A percentile compares a stretch with the other conserved stretches of the same genome.
phyloP scores from a whole-genome alignment of 192 early-diverging fungal species.

The Backusella sp. region DNA sequence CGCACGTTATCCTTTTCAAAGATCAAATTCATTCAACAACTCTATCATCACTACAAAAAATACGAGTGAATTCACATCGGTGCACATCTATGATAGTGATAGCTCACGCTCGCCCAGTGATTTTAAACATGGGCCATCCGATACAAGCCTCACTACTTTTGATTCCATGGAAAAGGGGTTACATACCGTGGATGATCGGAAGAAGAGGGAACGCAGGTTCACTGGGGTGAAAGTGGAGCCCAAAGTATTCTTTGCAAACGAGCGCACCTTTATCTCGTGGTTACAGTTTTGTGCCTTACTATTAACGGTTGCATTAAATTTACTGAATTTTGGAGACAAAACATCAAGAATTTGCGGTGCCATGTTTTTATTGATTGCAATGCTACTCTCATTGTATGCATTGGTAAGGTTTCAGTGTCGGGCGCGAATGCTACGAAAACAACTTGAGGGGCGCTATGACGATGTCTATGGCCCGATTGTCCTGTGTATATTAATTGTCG shows the following conservation, averaged over 20 bases:
- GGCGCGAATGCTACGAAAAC: slow-evolving; percentile 50
- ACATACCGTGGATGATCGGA: neutral
- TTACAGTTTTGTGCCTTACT: slow-evolving; percentile 72
- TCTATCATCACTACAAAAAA: neutral
- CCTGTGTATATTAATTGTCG: slow-evolving; percentile 65
- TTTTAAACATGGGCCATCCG: neutral
- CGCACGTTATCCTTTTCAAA: neutral
- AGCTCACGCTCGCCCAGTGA: neutral
- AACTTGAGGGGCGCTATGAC: slow-evolving; percentile 52
- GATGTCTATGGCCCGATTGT: slow-evolving; percentile 70
- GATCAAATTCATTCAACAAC: neutral
- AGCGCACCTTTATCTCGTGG: slow-evolving; percentile 86
- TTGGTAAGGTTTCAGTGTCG: slow-evolving; percentile 21
- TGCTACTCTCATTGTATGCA: slow-evolving; percentile 12
- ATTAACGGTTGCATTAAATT: slow-evolving; percentile 63
- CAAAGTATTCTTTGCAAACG: slow-evolving; percentile 88
- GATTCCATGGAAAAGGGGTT: neutral
- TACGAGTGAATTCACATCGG: neutral
- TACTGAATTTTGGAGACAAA: slow-evolving; percentile 73
- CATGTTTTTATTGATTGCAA: slow-evolving; percentile 27
- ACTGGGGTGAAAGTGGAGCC: slow-evolving; percentile 66
- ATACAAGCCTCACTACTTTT: neutral
- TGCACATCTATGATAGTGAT: neutral
- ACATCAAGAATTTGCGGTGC: slow-evolving; percentile 54
- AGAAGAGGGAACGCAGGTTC: neutral